Conservation (phyloP, 2,329 filamentous ascomycete genomes). For the Colletotrichum higginsianum region DNA sequence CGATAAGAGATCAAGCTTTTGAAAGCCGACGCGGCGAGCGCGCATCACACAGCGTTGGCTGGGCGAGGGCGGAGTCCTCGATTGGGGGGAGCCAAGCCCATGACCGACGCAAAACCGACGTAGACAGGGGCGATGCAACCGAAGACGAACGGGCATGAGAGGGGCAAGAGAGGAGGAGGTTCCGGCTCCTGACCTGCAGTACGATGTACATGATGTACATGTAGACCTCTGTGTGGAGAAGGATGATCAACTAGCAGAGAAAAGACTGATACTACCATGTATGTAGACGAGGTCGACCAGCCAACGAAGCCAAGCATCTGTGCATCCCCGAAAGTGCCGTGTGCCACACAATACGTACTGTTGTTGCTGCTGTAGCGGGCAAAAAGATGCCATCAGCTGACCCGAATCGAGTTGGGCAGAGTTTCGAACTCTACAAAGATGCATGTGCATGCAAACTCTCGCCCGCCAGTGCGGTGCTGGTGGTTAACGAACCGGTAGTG, state of each 20-base stretch:
- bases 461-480: background rate
- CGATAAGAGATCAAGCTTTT: conserved; percentile 24
- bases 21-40: conserved; percentile 31
- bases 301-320: background rate
- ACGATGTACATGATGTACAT: too few species aligned
- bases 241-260: background rate
- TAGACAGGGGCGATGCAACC: conserved; percentile 2
- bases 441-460: conserved; percentile 21
- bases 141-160: background rate
- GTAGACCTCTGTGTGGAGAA: too few species aligned
- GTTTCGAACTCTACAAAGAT: conserved; percentile 28
- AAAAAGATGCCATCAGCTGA: conserved; percentile 29
- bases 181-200: background rate
- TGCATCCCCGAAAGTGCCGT: background rate
- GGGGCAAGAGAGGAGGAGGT: background rate
- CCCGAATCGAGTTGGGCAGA: conserved; percentile 26
- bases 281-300: background rate
- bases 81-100: background rate
- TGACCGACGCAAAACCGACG: background rate
- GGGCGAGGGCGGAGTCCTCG: background rate
- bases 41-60: conserved; percentile 24
- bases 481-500: background rate
- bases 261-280: background rate
- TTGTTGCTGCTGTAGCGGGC: conserved; percentile 6
- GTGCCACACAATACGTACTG: too few species aligned